phyloP scores from a whole-genome alignment of 2,329 filamentous ascomycete species.

The Aureobasidium sp. region DNA sequence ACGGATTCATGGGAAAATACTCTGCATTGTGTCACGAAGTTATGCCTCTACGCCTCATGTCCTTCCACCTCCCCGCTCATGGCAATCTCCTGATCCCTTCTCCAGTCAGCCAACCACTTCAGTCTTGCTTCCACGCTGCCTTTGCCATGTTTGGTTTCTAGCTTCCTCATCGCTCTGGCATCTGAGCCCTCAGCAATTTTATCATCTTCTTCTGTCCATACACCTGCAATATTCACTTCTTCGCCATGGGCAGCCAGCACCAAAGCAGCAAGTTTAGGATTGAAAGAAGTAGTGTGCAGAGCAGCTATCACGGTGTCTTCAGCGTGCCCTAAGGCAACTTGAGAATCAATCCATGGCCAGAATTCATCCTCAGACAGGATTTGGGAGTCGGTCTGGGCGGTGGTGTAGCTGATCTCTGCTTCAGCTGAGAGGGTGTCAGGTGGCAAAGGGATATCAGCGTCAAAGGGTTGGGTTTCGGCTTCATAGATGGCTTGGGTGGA shows the following conservation, averaged over 20 bases:
- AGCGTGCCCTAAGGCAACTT: constrained; percentile 16
- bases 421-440: not conserved
- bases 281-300: constrained; percentile 46
- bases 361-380: constrained; percentile 18
- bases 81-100: not conserved
- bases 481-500: constrained; percentile 26
- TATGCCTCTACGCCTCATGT: too few species aligned
- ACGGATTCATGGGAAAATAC: too few species aligned
- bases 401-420: not conserved
- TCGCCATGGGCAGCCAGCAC: constrained; percentile 39
- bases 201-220: constrained; percentile 56
- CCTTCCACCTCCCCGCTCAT: not conserved
- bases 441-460: not conserved
- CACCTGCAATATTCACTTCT: constrained; percentile 36
- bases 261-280: constrained; percentile 38
- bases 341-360: constrained; percentile 19
- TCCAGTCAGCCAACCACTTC: constrained; percentile 19
- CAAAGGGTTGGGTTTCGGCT: constrained; percentile 20
- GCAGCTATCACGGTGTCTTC: constrained; percentile 40
- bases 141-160: constrained; percentile 38
- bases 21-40: too few species aligned
- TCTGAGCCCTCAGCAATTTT: constrained; percentile 30
- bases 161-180: constrained; percentile 23
- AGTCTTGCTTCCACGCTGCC: constrained; percentile 26
- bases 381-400: constrained; percentile 18